Percentiles rank a stretch among this genome's conserved stretches.
Conservation (phyloP, 176 grass and related monocot genomes). For the Saccharum officinarum region DNA sequence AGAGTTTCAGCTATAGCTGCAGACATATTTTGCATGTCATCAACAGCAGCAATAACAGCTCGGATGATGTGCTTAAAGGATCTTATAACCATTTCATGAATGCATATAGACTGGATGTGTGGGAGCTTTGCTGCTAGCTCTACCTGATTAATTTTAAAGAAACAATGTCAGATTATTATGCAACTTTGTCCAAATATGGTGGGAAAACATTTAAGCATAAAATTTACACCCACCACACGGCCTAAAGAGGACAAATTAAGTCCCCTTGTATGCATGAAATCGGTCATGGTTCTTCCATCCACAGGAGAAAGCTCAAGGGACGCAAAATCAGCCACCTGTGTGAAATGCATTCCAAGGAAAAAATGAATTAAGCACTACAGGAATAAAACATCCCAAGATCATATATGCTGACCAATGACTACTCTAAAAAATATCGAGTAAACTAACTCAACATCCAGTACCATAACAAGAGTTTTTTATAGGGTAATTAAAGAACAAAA, state of each 20-base stretch:
- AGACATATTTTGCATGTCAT: slow-evolving; percentile 67
- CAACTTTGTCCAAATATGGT: slow-evolving; percentile 14
- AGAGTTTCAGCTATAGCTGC: slow-evolving; percentile 80
- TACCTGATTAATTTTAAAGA: slow-evolving; percentile 66
- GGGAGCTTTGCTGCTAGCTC: slow-evolving; percentile 88
- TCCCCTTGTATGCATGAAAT: slow-evolving; percentile 99
- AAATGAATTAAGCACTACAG: slow-evolving; percentile 12
- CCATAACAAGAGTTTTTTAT: not conserved
- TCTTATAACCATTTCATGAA: slow-evolving; percentile 99
- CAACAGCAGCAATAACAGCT: slow-evolving; percentile 87
- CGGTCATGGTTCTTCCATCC: slow-evolving; percentile 95
- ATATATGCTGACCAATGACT: not conserved
- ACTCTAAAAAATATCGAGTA: not conserved
- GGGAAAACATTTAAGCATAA: slow-evolving; percentile 22
- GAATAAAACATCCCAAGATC: slow-evolving; percentile 21
- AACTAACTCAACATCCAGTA: not conserved
- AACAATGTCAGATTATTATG: slow-evolving; percentile 24
- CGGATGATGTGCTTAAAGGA: slow-evolving; percentile 88
- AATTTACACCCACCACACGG: slow-evolving; percentile 61
- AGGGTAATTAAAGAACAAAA: slow-evolving; percentile 16
- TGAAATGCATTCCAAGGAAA: not conserved
- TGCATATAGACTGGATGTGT: slow-evolving; percentile 99
- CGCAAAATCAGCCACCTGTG: slow-evolving; percentile 96
- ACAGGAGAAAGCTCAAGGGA: slow-evolving; percentile 99
- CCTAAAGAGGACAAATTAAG: slow-evolving; percentile 95